Evolutionary conservation across 2,329 filamentous ascomycete genomes (phyloP).

Genomic region (Fusarium gaditjirri): DNA sequence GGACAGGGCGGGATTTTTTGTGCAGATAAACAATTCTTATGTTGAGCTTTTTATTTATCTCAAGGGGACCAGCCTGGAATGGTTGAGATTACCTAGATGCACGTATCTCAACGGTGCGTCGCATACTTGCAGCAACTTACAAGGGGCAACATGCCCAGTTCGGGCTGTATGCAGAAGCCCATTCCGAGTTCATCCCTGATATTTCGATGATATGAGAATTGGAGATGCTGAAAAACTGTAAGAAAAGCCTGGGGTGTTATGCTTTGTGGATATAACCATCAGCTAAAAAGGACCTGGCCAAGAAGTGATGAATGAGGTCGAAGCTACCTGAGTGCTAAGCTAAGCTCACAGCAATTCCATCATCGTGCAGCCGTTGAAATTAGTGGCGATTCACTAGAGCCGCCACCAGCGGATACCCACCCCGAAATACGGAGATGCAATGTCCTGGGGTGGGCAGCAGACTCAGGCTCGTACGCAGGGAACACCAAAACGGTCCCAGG

Average conservation of each 20-base stretch:
- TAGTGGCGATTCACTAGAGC: conserved; percentile 34
- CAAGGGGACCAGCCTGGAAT: conserved; percentile 28
- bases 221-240: not conserved
- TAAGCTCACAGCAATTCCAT: conserved; percentile 28
- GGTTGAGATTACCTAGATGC: conserved; percentile 29
- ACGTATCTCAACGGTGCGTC: conserved; percentile 10
- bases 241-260: not conserved
- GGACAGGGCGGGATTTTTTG: not conserved
- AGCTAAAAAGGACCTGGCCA: not conserved
- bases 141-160: conserved; percentile 26
- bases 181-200: conserved; percentile 12
- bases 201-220: conserved; percentile 3
- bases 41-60: not conserved
- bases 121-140: conserved; percentile 26
- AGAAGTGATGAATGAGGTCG: not conserved
- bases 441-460: not conserved
- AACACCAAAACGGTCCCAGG: conserved; percentile 14
- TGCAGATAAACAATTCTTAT: not conserved
- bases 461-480: not conserved
- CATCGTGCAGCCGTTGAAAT: conserved; percentile 41
- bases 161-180: conserved; percentile 28
- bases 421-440: conserved; percentile 16
- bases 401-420: conserved; percentile 19
- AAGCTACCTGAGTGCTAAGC: not conserved
- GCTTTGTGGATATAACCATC: not conserved